phyloP scores from a whole-genome alignment of 169 alveolate species.

The Blepharisma undulans region DNA sequence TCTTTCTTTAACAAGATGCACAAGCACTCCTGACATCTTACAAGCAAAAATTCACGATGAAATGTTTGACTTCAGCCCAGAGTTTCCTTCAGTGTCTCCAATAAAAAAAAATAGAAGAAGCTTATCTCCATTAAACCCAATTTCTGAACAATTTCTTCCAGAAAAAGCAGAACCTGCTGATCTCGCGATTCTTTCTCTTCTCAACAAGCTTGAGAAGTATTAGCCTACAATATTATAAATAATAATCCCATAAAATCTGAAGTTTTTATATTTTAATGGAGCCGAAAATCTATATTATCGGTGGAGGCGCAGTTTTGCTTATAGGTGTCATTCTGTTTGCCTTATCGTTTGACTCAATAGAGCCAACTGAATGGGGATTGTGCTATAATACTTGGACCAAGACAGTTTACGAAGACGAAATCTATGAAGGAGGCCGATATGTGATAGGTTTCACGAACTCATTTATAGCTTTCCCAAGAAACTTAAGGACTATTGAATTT shows the following conservation, averaged over 20 bases:
- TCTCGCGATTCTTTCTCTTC: not conserved
- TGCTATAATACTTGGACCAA: conserved; percentile 45
- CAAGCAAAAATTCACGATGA: not conserved
- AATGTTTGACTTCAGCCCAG: not conserved
- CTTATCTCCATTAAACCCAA: not conserved
- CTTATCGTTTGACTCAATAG: conserved; percentile 47
- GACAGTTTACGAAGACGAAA: conserved; percentile 6
- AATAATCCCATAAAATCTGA: not conserved
- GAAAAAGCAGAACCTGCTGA: not conserved
- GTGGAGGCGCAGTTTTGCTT: not conserved
- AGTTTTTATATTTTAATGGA: not conserved
- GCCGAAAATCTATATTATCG: not conserved
- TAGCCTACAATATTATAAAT: not conserved
- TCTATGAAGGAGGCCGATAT: conserved; percentile 2
- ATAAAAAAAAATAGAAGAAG: not conserved
- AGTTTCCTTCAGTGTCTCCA: not conserved
- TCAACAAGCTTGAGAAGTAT: not conserved
- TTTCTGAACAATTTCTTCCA: not conserved
- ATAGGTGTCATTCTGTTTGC: not conserved
- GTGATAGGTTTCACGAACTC: not conserved
- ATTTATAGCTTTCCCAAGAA: conserved; percentile 20
- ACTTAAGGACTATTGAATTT: not conserved
- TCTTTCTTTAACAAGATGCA: not conserved
- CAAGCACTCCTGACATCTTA: not conserved
- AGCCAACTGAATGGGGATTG: conserved; percentile 62